Base-by-base conservation (phyloP, 148 eudicot species). In the Spergularia bocconei region DNA sequence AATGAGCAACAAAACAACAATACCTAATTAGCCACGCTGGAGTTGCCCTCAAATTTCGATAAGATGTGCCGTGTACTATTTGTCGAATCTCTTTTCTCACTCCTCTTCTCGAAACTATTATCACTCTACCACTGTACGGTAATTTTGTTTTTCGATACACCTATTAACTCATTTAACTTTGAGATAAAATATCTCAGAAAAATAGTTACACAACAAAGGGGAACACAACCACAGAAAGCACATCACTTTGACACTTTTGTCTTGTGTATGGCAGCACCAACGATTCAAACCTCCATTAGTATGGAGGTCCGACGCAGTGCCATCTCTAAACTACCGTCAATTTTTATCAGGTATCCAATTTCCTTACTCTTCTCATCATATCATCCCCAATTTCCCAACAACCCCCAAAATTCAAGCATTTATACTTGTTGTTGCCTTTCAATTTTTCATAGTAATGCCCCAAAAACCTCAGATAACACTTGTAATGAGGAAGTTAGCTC, bases 341-440 rank as follows among this genome's bases (percentile, higher is more conserved):
- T 36, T 50, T 64, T n/a, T 15, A 47, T 39, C 62, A 80, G 76
- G 75, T 76, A 76, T 72, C 69, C 75, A 14, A 70, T 75, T 69
- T 69, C 60, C 36, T 39, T 25, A 17, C 78, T 57, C 48, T 44
- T 75, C 0, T 78, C 84, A 48, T 69, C 80, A 56, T 61, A 64
- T 81, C 57, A 67, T 47, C 72, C 61, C 19, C 56, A 52, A 77
- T 70, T 56, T 20, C 51, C 61, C 39, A 13, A 54, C 19, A 50
- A 51, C 20, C 25, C 25, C 6, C 48, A 63, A 20, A 50, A 55
- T 54, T 21, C 67, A 53, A 56, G 39, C 57, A 16, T 60, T 7
- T 36, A 60, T 15, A 39, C 64, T 70, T 74, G 74, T 38, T 70
- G 41, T 44, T 74, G 67, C 71, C 13, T 73, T 56, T 21, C 80